phyloP scores from a whole-genome alignment of 2,329 filamentous ascomycete species.

The Moelleriella libera region DNA sequence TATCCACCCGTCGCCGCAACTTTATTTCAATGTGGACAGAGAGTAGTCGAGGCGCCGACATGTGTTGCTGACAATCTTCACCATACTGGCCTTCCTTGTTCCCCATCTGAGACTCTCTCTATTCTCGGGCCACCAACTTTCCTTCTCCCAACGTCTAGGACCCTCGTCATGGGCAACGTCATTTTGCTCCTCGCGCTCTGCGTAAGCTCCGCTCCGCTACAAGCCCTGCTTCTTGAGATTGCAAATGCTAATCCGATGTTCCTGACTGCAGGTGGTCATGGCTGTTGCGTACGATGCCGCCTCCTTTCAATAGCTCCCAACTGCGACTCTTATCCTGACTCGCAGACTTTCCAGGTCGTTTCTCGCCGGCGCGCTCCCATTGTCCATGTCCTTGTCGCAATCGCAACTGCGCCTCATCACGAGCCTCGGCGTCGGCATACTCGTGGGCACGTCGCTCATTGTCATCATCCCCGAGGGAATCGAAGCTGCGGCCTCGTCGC shows the following conservation, averaged over 20 bases:
- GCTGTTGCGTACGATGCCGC: constrained; percentile 31
- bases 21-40: too few relatives aligned
- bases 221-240: neutral
- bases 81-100: too few relatives aligned
- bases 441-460: constrained; percentile 89
- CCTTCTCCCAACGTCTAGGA: neutral
- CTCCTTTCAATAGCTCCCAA: neutral
- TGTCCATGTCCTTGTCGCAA: constrained; percentile 76
- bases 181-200: constrained; percentile 25
- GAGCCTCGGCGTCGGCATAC: constrained; percentile 80
- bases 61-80: too few relatives aligned
- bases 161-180: constrained; percentile 20
- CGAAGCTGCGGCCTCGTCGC: constrained; percentile 64
- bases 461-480: constrained; percentile 97
- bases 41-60: too few relatives aligned
- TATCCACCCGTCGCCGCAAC: too few relatives aligned
- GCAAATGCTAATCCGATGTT: neutral
- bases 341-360: constrained; percentile 57
- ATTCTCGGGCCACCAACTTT: too few relatives aligned
- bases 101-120: too few relatives aligned
- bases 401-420: constrained; percentile 82
- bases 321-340: neutral
- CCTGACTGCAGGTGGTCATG: constrained; percentile 33
- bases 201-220: constrained; percentile 15
- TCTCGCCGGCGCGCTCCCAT: constrained; percentile 76